These are phyloP conservation scores for Penicillium sp. DNA, from an alignment of 2,329 filamentous ascomycete genomes.

Conservation along the genomic window DNA sequence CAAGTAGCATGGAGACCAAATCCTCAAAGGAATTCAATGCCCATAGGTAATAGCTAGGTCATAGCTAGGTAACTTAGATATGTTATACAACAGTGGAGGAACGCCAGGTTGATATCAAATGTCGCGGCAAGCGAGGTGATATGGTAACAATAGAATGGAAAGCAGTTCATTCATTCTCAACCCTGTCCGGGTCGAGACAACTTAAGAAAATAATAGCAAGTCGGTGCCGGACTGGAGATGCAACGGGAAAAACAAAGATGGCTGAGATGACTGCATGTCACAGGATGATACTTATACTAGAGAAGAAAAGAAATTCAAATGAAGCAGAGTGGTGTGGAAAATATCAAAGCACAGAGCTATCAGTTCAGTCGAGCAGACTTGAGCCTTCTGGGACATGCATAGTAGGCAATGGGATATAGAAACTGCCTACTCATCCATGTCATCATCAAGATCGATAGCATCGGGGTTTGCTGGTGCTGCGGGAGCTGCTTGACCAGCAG, in stretches of 20 bases:
- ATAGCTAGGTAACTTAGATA: not conserved
- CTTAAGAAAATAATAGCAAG: slow-evolving; percentile 2
- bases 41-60: not conserved
- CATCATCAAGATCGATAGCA: slow-evolving; percentile 77
- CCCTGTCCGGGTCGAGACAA: not conserved
- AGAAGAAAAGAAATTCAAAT: slow-evolving; percentile 4
- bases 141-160: not conserved
- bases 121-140: not conserved
- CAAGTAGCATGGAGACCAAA: not conserved
- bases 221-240: slow-evolving; percentile 9
- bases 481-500: slow-evolving; percentile 32
- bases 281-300: slow-evolving; percentile 13
- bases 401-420: not conserved
- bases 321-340: not conserved
- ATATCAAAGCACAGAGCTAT: not conserved
- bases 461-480: slow-evolving; percentile 70
- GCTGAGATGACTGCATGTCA: slow-evolving; percentile 6
- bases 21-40: not conserved
- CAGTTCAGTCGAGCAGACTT: not conserved
- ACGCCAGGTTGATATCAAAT: not conserved
- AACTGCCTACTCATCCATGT: slow-evolving; percentile 38
- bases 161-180: slow-evolving; percentile 1
- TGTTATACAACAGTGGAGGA: not conserved
- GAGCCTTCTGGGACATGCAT: not conserved
- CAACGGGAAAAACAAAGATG: slow-evolving; percentile 1